Percentiles rank a stretch among this genome's conserved stretches.
These are phyloP conservation scores for Fraxinus platypoda DNA, from an alignment of 305 asterid genomes.

Conservation along the genomic window DNA sequence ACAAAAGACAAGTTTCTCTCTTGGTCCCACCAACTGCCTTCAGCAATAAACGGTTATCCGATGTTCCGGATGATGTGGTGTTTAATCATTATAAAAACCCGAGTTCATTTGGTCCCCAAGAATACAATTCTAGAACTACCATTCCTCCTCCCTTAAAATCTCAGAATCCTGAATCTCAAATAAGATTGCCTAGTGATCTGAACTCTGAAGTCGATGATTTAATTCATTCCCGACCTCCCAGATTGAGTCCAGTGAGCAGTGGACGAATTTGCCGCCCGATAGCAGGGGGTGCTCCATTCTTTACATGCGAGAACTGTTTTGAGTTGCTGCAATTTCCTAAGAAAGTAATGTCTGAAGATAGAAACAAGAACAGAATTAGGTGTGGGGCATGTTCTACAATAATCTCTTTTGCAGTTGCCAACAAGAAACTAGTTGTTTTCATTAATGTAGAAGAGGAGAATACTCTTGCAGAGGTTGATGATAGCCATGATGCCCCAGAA, in stretches of 20 bases:
- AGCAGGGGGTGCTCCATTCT: slow-evolving; percentile 90
- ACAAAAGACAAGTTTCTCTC: slow-evolving; percentile 32
- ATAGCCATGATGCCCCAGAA: slow-evolving; percentile 11
- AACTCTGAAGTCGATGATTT: slow-evolving; percentile 49
- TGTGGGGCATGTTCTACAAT: slow-evolving; percentile 75
- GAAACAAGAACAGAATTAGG: slow-evolving; percentile 45
- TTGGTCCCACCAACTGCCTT: slow-evolving; percentile 15
- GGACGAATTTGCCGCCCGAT: slow-evolving; percentile 55
- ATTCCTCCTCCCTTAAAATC: slow-evolving; percentile 34
- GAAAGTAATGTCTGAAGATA: slow-evolving; percentile 33
- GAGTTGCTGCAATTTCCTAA: slow-evolving; percentile 67
- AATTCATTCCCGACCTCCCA: slow-evolving; percentile 37
- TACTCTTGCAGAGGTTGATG: slow-evolving; percentile 26
- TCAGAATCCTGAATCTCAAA: slow-evolving; percentile 34
- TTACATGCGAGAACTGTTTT: slow-evolving; percentile 68
- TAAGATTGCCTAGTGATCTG: slow-evolving; percentile 56
- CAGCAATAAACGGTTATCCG: slow-evolving; percentile 29
- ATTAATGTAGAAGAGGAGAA: slow-evolving; percentile 34
- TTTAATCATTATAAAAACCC: slow-evolving; percentile 33
- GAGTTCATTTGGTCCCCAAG: slow-evolving; percentile 36
- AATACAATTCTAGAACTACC: slow-evolving; percentile 32
- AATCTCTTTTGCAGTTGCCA: slow-evolving; percentile 40
- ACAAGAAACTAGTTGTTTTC: slow-evolving; percentile 39
- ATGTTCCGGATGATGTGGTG: slow-evolving; percentile 29
- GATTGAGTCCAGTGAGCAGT: slow-evolving; percentile 35